Conservation (phyloP, 1,284 basidiomycete genomes). For the Ganoderma lingzhi region DNA sequence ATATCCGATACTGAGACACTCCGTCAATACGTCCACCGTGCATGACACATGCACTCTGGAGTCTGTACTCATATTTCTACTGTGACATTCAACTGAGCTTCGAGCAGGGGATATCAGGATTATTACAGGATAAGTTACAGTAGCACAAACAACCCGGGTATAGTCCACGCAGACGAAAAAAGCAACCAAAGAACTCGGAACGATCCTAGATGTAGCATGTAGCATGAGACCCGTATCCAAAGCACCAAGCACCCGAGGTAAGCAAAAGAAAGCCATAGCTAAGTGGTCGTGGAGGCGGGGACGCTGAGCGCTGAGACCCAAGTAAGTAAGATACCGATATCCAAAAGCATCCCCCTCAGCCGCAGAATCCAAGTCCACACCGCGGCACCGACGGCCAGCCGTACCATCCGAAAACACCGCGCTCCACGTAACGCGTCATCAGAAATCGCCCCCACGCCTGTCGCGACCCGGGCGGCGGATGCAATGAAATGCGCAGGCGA, state of each 20-base stretch:
- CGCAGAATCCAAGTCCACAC: constrained; percentile 1
- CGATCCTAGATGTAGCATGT: not conserved
- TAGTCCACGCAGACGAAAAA: not conserved
- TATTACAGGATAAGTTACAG: not conserved
- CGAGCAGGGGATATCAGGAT: not conserved
- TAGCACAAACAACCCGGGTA: not conserved
- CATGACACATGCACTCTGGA: not conserved
- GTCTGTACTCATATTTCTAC: not conserved
- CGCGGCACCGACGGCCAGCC: not conserved
- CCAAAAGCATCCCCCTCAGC: not conserved
- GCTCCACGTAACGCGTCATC: not conserved
- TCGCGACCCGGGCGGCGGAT: not conserved
- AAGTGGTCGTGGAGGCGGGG: not conserved
- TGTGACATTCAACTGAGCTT: not conserved
- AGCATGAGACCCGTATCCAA: not conserved
- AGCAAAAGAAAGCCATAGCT: constrained; percentile 4
- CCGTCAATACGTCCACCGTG: not conserved
- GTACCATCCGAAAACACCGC: not conserved
- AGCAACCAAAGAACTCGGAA: not conserved
- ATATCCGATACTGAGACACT: not conserved
- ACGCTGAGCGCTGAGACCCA: not conserved
- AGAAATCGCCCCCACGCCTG: not conserved
- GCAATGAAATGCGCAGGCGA: not conserved
- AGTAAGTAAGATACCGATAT: not conserved
- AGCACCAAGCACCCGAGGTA: not conserved